Evolutionary conservation across 768 basidiomycete species (phyloP).

Genomic region (Pleurotus platypus): DNA sequence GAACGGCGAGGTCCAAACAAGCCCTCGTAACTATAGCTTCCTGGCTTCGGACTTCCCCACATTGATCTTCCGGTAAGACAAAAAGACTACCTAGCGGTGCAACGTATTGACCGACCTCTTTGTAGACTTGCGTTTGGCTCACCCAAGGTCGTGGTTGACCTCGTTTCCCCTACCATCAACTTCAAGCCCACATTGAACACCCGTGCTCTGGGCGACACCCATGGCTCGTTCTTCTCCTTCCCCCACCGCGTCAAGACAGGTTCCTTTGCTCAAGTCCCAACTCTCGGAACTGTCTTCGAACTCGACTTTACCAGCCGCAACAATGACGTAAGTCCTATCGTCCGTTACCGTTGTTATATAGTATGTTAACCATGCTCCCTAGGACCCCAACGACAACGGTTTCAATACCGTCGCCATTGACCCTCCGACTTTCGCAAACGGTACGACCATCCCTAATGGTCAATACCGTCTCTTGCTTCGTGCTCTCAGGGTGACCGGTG

Average conservation of each 20-base stretch:
- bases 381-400: constrained; percentile 24
- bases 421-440: constrained; percentile 36
- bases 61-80: constrained; percentile 32
- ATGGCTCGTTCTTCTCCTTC: constrained; percentile 35
- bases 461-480: constrained; percentile 35
- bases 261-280: constrained; percentile 2
- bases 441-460: constrained; percentile 39
- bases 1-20: constrained; percentile 34
- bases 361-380: background rate
- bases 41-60: constrained; percentile 36
- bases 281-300: constrained; percentile 46
- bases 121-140: constrained; percentile 47
- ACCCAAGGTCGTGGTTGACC: constrained; percentile 40
- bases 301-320: constrained; percentile 45
- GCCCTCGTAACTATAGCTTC: constrained; percentile 45
- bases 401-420: constrained; percentile 25
- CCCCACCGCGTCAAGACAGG: constrained; percentile 13
- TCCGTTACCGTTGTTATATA: background rate
- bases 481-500: constrained; percentile 38
- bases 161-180: constrained; percentile 39
- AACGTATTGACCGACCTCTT: too few relatives aligned
- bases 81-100: too few relatives aligned
- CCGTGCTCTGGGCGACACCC: constrained; percentile 5
- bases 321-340: constrained; percentile 28
- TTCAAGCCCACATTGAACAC: constrained; percentile 19